phyloP scores from a whole-genome alignment of 306 rosid genomes.

The Vigna unguiculata region DNA sequence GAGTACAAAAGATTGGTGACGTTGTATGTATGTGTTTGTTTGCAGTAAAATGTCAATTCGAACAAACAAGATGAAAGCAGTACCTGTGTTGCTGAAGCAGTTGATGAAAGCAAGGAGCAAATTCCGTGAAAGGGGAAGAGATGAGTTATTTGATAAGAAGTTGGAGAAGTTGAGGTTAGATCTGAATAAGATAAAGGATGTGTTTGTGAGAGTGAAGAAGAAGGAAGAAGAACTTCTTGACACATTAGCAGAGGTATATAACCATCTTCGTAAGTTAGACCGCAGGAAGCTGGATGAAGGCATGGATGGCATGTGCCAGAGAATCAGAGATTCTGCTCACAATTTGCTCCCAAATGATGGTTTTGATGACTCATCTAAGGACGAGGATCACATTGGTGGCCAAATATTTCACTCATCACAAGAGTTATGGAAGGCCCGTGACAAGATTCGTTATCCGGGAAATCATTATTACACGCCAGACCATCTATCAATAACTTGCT shows the following conservation, averaged over 20 bases:
- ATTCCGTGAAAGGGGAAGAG: not conserved
- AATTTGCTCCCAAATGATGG: not conserved
- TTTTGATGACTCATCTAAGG: not conserved
- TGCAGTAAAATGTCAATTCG: slow-evolving; percentile 1
- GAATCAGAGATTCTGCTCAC: not conserved
- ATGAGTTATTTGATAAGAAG: not conserved
- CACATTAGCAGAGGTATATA: not conserved
- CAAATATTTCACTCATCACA: not conserved
- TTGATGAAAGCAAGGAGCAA: not conserved
- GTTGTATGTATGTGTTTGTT: not conserved
- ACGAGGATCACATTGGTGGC: not conserved
- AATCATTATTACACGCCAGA: too few relatives aligned
- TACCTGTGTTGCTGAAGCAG: not conserved
- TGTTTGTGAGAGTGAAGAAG: not conserved
- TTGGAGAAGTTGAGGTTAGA: not conserved
- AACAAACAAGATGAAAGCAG: not conserved
- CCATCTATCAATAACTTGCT: not conserved
- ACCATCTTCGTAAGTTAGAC: not conserved
- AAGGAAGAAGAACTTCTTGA: not conserved
- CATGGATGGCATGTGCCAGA: not conserved
- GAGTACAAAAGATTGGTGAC: too few relatives aligned
- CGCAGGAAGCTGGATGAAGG: not conserved
- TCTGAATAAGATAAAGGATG: too few relatives aligned
- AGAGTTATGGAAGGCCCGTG: too few relatives aligned
- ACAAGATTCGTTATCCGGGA: too few relatives aligned